Base-by-base conservation (phyloP, 2,329 filamentous ascomycete species). In the Nemania sp. region DNA sequence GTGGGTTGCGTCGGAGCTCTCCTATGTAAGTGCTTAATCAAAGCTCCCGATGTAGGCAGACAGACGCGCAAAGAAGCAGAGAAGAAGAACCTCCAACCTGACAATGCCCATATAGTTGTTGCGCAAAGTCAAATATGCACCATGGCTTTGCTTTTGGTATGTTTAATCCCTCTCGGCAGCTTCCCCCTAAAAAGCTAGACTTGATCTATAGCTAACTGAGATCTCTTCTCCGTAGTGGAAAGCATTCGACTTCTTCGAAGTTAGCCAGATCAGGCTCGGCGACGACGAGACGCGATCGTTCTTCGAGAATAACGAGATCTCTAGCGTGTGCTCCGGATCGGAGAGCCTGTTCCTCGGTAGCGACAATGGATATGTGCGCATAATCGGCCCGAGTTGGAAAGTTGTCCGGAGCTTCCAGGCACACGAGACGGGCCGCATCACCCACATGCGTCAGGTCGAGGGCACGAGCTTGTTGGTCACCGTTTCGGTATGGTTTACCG, bases 191-290 rank as follows among this genome's bases (percentile, higher is more conserved):
- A 18, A 18, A 3, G 5, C n/a, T 22, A 10, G 13, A 22, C 2
- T 10, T 32, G 27, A 45, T 20, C 27, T 13, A 55, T 27, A n/a
- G 59, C 72, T 75, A 68, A 75, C 61, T 10, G n/a, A 22, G n/a
- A n/a, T n/a, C n/a, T 56, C 5, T 18, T 10, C 27, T 20, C 11
- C 18, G 22, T 73, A 97, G 95, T 98, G 96, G 95, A 98, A 98
- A 92, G 91, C 92, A 75, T 99, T 99, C 85, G 94, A 97, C 87
- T 99, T 99, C 90, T 98, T 99, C 88, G 93, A 98, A 82, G 93
- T 97, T 80, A 90, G 90, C 79, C 91, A 92, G 79, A 90, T 98
- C 80, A 89, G 91, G 77, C 87, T 94, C 76, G 88, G 88, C 74
- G 92, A 97, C 79, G 91, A 91, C 77, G 93, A 97, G 78, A 91